phyloP scores from a whole-genome alignment of 331 rosid genomes.

The Rhamnella rubrinervis region DNA sequence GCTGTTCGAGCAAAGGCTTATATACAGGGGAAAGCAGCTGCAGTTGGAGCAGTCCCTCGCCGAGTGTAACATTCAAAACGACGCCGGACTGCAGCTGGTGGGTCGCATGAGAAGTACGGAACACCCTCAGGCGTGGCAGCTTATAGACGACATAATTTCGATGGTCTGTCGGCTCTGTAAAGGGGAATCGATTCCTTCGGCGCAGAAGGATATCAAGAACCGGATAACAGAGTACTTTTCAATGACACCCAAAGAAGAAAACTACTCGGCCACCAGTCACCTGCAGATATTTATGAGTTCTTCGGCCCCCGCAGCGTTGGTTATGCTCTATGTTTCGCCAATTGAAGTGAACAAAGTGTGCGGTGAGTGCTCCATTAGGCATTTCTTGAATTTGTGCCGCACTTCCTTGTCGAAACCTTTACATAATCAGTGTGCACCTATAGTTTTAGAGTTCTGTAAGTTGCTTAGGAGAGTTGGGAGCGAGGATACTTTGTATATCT shows the following conservation, averaged over 20 bases:
- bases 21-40: slow-evolving; percentile 62
- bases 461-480: slow-evolving; percentile 50
- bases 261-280: slow-evolving; percentile 38
- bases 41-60: slow-evolving; percentile 48
- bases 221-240: slow-evolving; percentile 27
- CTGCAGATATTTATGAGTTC: slow-evolving; percentile 53
- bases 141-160: slow-evolving; percentile 36
- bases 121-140: slow-evolving; percentile 50
- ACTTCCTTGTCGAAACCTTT: slow-evolving; percentile 24
- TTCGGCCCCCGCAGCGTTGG: slow-evolving; percentile 47
- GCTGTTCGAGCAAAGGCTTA: slow-evolving; percentile 45
- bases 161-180: slow-evolving; percentile 44
- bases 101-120: slow-evolving; percentile 58
- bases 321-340: slow-evolving; percentile 49
- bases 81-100: slow-evolving; percentile 56
- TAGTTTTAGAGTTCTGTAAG: slow-evolving; percentile 58
- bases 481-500: slow-evolving; percentile 50
- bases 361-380: slow-evolving; percentile 43
- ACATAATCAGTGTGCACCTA: slow-evolving; percentile 35
- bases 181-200: slow-evolving; percentile 35
- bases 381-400: slow-evolving; percentile 36
- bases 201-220: slow-evolving; percentile 33
- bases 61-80: slow-evolving; percentile 62
- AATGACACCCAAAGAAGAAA: slow-evolving; percentile 33
- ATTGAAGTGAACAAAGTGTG: slow-evolving; percentile 22